Percentiles rank a stretch among this genome's conserved stretches.
Evolutionary conservation across 2,329 filamentous ascomycete genomes (phyloP).

Genomic region (Fusarium sp.): DNA sequence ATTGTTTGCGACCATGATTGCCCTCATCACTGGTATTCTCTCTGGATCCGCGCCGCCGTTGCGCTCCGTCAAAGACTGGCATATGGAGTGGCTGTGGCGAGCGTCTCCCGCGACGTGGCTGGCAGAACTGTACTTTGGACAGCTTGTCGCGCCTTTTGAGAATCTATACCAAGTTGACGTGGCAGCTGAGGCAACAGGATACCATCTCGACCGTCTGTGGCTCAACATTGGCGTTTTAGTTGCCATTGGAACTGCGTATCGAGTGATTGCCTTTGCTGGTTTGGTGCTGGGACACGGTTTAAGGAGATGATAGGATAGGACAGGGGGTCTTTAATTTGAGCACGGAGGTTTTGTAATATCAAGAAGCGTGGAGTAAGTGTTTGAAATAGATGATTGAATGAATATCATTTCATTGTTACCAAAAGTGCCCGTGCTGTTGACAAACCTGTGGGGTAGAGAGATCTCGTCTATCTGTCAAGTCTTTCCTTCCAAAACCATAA

Average conservation of each 20-base stretch:
- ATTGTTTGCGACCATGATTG: constrained; percentile 66
- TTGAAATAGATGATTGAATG: neutral
- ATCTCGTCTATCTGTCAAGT: too few species aligned
- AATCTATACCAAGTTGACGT: constrained; percentile 66
- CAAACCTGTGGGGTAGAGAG: neutral
- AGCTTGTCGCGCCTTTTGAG: constrained; percentile 62
- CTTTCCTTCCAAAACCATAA: too few species aligned
- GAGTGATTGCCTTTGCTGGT: constrained; percentile 57
- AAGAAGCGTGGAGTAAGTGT: neutral
- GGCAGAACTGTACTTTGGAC: constrained; percentile 67
- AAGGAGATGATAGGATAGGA: constrained; percentile 34
- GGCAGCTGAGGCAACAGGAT: constrained; percentile 60
- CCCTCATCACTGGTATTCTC: constrained; percentile 66
- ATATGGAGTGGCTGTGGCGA: constrained; percentile 69
- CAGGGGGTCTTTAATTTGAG: neutral
- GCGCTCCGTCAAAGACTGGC: constrained; percentile 63
- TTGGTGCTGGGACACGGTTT: constrained; percentile 43
- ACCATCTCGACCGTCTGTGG: constrained; percentile 59
- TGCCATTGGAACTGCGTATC: constrained; percentile 60
- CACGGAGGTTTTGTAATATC: neutral
- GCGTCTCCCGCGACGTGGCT: constrained; percentile 67
- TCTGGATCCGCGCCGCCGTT: constrained; percentile 67
- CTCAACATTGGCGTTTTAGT: constrained; percentile 61
- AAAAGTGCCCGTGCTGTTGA: neutral
- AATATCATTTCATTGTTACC: neutral